A percentile compares a stretch with the other conserved stretches of the same genome.
phyloP scores from a whole-genome alignment of 2,329 filamentous ascomycete species.

The Sclerotinia trifoliorum region DNA sequence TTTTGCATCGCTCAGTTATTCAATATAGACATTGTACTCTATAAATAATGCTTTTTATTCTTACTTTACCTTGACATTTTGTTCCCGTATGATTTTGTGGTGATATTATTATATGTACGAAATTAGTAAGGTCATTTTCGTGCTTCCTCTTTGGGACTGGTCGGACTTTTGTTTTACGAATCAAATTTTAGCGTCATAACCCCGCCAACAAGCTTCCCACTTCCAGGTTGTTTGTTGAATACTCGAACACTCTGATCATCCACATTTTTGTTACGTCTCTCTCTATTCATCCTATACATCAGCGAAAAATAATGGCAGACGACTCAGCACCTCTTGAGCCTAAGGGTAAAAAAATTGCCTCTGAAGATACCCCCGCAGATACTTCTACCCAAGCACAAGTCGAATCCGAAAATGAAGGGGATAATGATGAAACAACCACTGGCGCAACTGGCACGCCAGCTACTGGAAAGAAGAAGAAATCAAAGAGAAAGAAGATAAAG shows the following conservation, averaged over 20 bases:
- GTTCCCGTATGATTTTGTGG: background rate
- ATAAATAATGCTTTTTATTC: background rate
- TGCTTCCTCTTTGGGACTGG: background rate
- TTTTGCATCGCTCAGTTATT: background rate
- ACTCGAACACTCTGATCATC: slow-evolving; percentile 2
- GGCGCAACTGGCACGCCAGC: slow-evolving; percentile 35
- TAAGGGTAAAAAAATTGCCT: slow-evolving; percentile 46
- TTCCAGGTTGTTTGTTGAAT: background rate
- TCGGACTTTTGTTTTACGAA: background rate
- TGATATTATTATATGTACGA: background rate
- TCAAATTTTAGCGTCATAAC: slow-evolving; percentile 12
- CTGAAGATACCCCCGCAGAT: slow-evolving; percentile 28
- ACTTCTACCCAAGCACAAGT: slow-evolving; percentile 40
- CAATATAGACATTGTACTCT: too few species aligned
- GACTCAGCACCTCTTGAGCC: slow-evolving; percentile 63
- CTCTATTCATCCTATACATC: background rate
- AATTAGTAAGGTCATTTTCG: background rate
- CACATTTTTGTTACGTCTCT: background rate
- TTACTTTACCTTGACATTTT: background rate
- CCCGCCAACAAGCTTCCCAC: slow-evolving; percentile 18
- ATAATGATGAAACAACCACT: slow-evolving; percentile 38
- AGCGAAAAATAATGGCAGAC: slow-evolving; percentile 48
- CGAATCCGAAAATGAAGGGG: slow-evolving; percentile 50
- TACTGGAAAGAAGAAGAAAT: slow-evolving; percentile 58
- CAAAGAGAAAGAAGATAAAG: slow-evolving; percentile 62